Conservation (phyloP, 768 basidiomycete species). For the Phlebiopsis gigantea region DNA sequence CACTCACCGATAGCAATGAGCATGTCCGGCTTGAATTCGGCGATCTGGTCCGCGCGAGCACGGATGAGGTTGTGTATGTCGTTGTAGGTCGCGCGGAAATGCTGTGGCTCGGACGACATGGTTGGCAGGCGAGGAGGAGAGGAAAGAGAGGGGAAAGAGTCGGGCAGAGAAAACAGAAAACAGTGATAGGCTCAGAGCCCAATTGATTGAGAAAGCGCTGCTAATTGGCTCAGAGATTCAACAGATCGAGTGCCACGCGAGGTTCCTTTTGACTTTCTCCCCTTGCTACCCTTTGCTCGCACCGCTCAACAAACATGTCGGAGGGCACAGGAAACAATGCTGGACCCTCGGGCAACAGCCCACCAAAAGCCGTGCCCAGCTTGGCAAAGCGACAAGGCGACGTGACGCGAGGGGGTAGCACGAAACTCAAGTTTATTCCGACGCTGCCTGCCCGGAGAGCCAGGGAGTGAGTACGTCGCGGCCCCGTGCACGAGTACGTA, state of each 20-base stretch:
- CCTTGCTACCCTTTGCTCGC: neutral
- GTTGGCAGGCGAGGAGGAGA: conserved; percentile 1
- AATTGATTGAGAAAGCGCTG: neutral
- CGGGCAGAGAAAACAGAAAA: neutral
- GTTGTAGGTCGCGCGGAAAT: conserved; percentile 79
- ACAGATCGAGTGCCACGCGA: neutral
- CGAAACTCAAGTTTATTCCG: conserved; percentile 78
- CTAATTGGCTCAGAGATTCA: neutral
- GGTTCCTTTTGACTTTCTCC: neutral
- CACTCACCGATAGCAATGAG: conserved; percentile 74
- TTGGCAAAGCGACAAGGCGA: conserved; percentile 66
- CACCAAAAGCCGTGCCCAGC: conserved; percentile 68
- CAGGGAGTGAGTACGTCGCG: conserved; percentile 60
- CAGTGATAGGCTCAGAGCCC: neutral
- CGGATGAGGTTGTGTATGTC: conserved; percentile 89
- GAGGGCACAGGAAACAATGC: conserved; percentile 13
- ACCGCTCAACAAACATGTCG: conserved; percentile 9
- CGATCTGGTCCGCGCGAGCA: conserved; percentile 59
- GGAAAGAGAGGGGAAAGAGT: conserved; percentile 2
- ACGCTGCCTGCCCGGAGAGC: conserved; percentile 70
- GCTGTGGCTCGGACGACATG: conserved; percentile 39
- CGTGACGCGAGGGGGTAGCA: conserved; percentile 67
- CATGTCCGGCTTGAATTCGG: conserved; percentile 82
- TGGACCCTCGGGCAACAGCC: neutral
- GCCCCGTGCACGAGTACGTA: too few relatives aligned